A percentile compares a stretch with the other conserved stretches of the same genome.
phyloP scores from a whole-genome alignment of 129 eudicot species.

The Gnaphalium uliginosum region DNA sequence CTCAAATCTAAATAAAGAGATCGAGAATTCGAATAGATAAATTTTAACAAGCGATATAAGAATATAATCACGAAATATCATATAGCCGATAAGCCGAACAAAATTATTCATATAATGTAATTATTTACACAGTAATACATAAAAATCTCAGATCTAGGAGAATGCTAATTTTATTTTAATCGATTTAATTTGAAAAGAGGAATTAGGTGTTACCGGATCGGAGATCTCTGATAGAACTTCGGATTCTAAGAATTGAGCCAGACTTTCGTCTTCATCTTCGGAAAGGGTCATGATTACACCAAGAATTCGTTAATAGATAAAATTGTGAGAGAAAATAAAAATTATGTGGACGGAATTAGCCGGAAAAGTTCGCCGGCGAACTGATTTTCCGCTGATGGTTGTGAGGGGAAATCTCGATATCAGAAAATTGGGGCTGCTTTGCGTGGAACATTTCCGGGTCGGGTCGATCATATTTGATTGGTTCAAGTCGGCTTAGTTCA shows the following conservation, averaged over 20 bases:
- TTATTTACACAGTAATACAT: not conserved
- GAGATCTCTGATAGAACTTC: slow-evolving; percentile 3
- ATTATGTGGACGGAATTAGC: not conserved
- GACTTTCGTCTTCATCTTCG: not conserved
- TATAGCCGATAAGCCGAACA: too few relatives aligned
- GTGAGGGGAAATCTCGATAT: not conserved
- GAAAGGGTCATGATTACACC: not conserved
- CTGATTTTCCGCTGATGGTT: not conserved
- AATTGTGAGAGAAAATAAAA: too few relatives aligned
- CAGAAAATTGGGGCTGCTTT: not conserved
- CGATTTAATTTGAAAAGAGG: not conserved
- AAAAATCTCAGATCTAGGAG: not conserved
- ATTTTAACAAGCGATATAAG: not conserved
- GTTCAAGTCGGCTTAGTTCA: not conserved
- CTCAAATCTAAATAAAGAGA: not conserved
- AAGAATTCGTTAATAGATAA: not conserved
- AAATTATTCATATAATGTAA: too few relatives aligned
- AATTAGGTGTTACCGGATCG: not conserved
- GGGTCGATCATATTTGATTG: not conserved
- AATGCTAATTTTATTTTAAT: not conserved
- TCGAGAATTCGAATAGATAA: not conserved
- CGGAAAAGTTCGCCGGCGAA: not conserved
- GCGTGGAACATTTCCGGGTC: not conserved
- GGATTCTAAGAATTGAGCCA: slow-evolving; percentile 3
- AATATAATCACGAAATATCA: not conserved